These are phyloP conservation scores for Arthrinium puccinioides DNA, from an alignment of 2,329 filamentous ascomycete species.

Conservation along the genomic window DNA sequence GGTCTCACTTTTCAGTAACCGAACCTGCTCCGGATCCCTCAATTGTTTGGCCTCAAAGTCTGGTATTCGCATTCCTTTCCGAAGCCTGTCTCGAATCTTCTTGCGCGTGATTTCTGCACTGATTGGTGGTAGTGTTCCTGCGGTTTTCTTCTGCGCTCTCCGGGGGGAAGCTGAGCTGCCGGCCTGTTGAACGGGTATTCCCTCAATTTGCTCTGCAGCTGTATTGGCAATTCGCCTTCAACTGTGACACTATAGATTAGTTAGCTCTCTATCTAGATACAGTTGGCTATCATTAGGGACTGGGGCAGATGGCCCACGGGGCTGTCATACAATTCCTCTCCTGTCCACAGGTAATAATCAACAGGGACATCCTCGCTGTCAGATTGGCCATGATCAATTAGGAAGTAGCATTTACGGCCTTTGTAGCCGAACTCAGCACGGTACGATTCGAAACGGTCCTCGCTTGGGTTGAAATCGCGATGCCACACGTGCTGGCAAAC, in stretches of 20 bases:
- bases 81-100: background rate
- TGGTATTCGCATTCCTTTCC: background rate
- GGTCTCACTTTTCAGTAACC: background rate
- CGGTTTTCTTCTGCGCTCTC: background rate
- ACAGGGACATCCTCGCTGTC: slow-evolving; percentile 8
- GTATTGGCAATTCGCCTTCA: background rate
- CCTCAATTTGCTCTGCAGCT: background rate
- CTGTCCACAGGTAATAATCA: slow-evolving; percentile 12
- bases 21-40: background rate
- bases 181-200: background rate
- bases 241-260: background rate
- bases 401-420: slow-evolving; percentile 10
- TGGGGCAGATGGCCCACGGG: background rate
- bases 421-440: slow-evolving; percentile 9
- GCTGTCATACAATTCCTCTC: background rate
- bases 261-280: too few relatives aligned
- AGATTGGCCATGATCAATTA: slow-evolving; percentile 11
- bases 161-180: background rate
- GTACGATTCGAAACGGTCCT: slow-evolving; percentile 9
- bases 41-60: background rate
- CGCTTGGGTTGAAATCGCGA: slow-evolving; percentile 9
- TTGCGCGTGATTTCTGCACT: too few relatives aligned
- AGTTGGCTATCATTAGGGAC: background rate
- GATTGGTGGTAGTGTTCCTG: background rate
- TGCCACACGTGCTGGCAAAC: slow-evolving; percentile 12